Evolutionary conservation across 208 protist species (phyloP).

Genomic region (Leishmania arabica): DNA sequence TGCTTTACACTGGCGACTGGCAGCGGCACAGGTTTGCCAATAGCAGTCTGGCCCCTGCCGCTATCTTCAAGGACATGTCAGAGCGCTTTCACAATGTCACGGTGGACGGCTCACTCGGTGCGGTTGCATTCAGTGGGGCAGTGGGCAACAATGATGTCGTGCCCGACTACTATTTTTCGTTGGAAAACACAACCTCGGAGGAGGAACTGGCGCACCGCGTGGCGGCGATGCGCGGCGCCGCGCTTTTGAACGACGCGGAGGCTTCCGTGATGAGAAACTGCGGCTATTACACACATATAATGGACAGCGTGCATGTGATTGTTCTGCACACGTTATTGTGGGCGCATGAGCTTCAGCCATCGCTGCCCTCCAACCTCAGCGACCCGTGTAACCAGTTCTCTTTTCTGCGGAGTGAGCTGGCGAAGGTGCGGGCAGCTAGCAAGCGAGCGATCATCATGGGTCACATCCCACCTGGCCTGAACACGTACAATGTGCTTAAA

Average conservation of each 20-base stretch:
- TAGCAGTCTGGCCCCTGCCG: conserved; percentile 19
- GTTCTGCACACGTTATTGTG: conserved; percentile 81
- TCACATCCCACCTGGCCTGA: conserved; percentile 70
- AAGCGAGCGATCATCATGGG: conserved; percentile 77
- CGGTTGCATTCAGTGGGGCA: conserved; percentile 30
- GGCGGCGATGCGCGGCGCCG: conserved; percentile 25
- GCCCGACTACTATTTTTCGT: conserved; percentile 68
- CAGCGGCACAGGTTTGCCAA: conserved; percentile 58
- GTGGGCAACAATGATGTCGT: conserved; percentile 86
- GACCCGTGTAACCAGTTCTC: conserved; percentile 80
- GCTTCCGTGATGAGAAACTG: conserved; percentile 44
- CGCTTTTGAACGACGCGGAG: conserved; percentile 44
- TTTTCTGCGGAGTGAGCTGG: conserved; percentile 56
- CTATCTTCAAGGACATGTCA: conserved; percentile 22
- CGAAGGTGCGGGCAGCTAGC: conserved; percentile 27
- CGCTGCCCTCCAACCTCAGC: conserved; percentile 31
- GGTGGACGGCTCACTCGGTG: conserved; percentile 23
- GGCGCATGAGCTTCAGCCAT: conserved; percentile 40
- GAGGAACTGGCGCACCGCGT: conserved; percentile 28
- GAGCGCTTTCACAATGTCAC: conserved; percentile 14
- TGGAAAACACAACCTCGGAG: conserved; percentile 25
- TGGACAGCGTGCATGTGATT: conserved; percentile 45
- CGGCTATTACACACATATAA: conserved; percentile 60
- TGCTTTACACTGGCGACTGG: conserved; percentile 64
- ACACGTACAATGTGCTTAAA: conserved; percentile 14